Evolutionary conservation across 2,329 filamentous ascomycete genomes (phyloP).

Genomic region (Plectosphaerella cucumerina): DNA sequence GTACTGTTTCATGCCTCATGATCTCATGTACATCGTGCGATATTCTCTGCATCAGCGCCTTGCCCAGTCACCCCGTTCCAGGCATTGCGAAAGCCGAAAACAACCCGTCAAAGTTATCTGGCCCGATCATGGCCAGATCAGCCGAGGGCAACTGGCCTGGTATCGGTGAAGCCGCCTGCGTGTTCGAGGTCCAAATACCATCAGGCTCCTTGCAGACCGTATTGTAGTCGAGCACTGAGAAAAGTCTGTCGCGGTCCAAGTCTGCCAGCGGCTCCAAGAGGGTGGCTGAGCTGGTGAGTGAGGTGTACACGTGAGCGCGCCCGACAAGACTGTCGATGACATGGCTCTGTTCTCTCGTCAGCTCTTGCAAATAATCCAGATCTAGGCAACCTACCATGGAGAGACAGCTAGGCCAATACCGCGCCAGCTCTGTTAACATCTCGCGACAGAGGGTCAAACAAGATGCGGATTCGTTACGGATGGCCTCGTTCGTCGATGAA

Average conservation of each 20-base stretch:
- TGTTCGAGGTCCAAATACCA: background rate
- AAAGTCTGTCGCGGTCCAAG: background rate
- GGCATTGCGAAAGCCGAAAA: no score
- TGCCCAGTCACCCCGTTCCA: no score
- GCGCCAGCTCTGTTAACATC: background rate
- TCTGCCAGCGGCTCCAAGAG: background rate
- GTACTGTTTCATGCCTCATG: no score
- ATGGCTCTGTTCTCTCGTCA: background rate
- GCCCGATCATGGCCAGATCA: background rate
- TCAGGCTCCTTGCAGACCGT: background rate
- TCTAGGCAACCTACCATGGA: background rate
- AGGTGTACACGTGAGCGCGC: background rate
- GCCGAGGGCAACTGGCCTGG: background rate
- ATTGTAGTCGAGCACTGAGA: background rate
- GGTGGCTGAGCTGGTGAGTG: background rate
- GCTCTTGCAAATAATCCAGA: background rate
- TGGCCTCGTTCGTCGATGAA: background rate
- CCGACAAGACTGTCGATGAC: background rate
- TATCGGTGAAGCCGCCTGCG: background rate
- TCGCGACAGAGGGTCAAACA: background rate
- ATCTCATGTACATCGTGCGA: no score
- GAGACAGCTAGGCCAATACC: conserved; percentile 1
- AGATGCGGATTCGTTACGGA: background rate
- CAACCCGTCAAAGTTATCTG: background rate
- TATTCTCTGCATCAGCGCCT: no score